These are phyloP conservation scores for Grosmannia clavigera DNA, from an alignment of 2,329 filamentous ascomycete genomes.

Conservation along the genomic window DNA sequence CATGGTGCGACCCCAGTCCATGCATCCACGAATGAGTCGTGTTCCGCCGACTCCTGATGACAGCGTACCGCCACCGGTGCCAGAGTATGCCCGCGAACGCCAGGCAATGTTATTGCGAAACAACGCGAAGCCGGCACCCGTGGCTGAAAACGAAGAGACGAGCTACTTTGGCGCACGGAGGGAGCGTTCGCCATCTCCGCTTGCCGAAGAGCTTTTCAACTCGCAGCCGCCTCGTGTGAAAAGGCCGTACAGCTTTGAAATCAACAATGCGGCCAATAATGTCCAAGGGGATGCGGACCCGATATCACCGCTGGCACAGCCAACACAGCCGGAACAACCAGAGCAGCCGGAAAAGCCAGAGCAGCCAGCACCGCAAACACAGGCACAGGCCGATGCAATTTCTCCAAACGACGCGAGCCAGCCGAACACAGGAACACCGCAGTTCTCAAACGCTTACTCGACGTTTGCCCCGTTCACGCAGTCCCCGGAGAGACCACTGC, in stretches of 20 bases:
- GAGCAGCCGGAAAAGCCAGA: no score
- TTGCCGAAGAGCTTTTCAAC: constrained; percentile 16
- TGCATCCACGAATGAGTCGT: constrained; percentile 63
- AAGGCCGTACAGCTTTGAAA: neutral
- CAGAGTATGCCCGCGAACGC: constrained; percentile 29
- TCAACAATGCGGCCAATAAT: neutral
- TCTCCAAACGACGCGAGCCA: neutral
- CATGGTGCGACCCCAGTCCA: constrained; percentile 51
- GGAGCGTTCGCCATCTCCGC: constrained; percentile 44
- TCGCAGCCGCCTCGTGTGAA: neutral
- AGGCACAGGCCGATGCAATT: neutral
- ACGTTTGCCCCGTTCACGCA: constrained; percentile 12
- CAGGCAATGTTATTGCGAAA: constrained; percentile 8
- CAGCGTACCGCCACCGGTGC: constrained; percentile 30
- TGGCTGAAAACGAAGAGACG: constrained; percentile 22
- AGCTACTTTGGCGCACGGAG: constrained; percentile 40
- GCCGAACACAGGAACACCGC: neutral
- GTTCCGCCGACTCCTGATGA: constrained; percentile 40
- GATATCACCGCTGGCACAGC: no score
- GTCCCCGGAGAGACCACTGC: constrained; percentile 31
- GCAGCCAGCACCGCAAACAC: no score
- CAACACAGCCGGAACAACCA: no score
- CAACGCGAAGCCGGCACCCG: neutral
- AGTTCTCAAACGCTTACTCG: constrained; percentile 14
- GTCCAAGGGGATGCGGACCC: neutral